Evolutionary conservation across 441 rosid genomes (phyloP).

Genomic region (Rhodomyrtus psidioides): DNA sequence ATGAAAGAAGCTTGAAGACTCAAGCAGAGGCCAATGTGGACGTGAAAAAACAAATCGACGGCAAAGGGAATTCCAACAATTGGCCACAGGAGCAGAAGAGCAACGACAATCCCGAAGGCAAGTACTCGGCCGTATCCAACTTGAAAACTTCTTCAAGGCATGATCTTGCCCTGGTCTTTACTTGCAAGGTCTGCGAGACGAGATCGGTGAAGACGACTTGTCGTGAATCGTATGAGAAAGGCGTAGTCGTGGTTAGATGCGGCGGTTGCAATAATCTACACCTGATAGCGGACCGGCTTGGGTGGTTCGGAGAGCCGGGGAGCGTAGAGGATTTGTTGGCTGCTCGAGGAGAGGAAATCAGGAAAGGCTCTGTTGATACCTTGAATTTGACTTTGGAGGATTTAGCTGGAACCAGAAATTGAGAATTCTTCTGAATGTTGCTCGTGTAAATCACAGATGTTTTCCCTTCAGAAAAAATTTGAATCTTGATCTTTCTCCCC

Average conservation of each 20-base stretch:
- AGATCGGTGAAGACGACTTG: slow-evolving; percentile 66
- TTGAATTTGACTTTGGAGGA: slow-evolving; percentile 68
- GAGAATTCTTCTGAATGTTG: not conserved
- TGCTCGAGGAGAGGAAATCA: slow-evolving; percentile 75
- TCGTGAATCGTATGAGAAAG: slow-evolving; percentile 71
- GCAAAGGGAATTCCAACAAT: slow-evolving; percentile 9
- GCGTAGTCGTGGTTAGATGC: slow-evolving; percentile 78
- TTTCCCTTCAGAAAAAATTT: not conserved
- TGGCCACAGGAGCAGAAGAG: slow-evolving; percentile 3
- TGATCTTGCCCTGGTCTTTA: slow-evolving; percentile 72
- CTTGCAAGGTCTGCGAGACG: slow-evolving; percentile 85
- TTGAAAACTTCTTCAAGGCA: slow-evolving; percentile 65
- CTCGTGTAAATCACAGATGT: not conserved
- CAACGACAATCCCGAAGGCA: slow-evolving; percentile 17
- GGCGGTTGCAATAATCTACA: slow-evolving; percentile 77
- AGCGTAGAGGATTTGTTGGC: slow-evolving; percentile 73
- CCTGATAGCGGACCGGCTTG: slow-evolving; percentile 75
- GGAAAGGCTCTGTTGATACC: slow-evolving; percentile 61
- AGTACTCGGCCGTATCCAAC: slow-evolving; percentile 31
- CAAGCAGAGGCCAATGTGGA: slow-evolving; percentile 16
- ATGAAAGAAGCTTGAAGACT: slow-evolving; percentile 29
- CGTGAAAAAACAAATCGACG: slow-evolving; percentile 11
- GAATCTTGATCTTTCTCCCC: not conserved
- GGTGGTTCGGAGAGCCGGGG: slow-evolving; percentile 87
- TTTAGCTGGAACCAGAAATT: slow-evolving; percentile 53